Base-by-base conservation (phyloP, 305 asterid species). In the Solanum hybrid region DNA sequence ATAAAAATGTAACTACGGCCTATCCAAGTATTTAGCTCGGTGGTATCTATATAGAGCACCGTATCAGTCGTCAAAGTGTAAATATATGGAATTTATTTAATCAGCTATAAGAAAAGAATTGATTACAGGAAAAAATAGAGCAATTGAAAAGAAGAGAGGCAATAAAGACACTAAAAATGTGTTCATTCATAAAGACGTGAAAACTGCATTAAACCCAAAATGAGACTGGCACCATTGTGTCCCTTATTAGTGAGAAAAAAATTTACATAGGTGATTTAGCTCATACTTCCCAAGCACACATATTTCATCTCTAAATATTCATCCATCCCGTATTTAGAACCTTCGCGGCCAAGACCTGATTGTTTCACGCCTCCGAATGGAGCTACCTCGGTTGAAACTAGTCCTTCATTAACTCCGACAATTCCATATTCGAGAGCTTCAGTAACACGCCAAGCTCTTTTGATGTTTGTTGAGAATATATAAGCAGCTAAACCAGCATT, bases 401-500 rank as follows among this genome's bases (percentile, higher is more conserved):
- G 51, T 91, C 99, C 99, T 95, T 98, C 99, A 73, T 98, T 98
- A 29, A 97, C 95, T 90, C 99, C 99, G 86, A 97, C 99, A 33
- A 98, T 91, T 90, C 99, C 99, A 92, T 97, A 98, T 91, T 98
- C 99, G 16, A 98, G 98, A 89, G 99, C 98, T 94, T 98, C 99
- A 82, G 98, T 71, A 86, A 98, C 99, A 12, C 97, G 97, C 99
- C 99, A 98, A 26, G 98, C 95, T 29, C 98, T 95, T 91, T 95
- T 95, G n/a, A 97, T 94, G 88, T 89, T 96, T 69, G 92, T 89
- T 8, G 99, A 97, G 91, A 98, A 98, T 88, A 98, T 34, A 89
- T 97, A 98, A 34, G 99, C 98, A 90, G 99, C 99, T 93, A 98
- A 93, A 97, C 99, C 99, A 89, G 99, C 99, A 93, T 92, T 96